Base-by-base conservation (phyloP, 139 green algal genomes). In the Chlamydomonas sphaeroides region DNA sequence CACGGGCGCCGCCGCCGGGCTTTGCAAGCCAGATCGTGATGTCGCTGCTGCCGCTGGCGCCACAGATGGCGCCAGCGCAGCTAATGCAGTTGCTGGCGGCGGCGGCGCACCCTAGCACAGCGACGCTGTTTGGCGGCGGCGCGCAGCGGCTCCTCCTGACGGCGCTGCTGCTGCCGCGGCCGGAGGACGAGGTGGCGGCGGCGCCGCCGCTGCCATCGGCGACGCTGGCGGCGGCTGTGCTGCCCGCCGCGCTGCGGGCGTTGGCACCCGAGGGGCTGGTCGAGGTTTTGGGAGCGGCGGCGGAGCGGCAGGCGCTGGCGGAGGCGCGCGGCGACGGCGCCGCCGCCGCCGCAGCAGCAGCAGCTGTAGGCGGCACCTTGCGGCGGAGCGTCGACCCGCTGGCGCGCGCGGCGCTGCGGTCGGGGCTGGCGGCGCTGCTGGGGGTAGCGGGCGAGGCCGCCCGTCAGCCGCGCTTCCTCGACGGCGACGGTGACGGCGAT, bases 11-110 rank as follows among this genome's bases (percentile, higher is more conserved):
- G 2, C 17, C 56, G 4, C 56, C 10, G 17, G 56, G 56, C 56
- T 26, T 63, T 63, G 56, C 56, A 15, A 5, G 56, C 10, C n/a
- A 26, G 6, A 10, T 36, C 41, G 30, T 80, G 57, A 59, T 59
- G 7, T 39, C 30, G 8, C 25, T 62, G 56, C 2, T 62, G 56
- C 18, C 56, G 21, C 25, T 25, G 56, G 10, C n/a, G 56, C 25
- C 23, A 25, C 15, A 25, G n/a, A 17, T 49, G 28, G 10, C 10
- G 59, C 17, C 25, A 3, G 32, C 32, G 42, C 32, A 41, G 20
- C 59, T 71, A 30, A n/a, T 70, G 74, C 38, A 61, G 74, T n/a
- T 80, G 41, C 30, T 25, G 39, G 75, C 62, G 14, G 75, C 75
- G 41, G 41, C 51, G 33, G 56, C 39, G 61, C 62, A 72, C n/a